phyloP scores from a whole-genome alignment of 2,329 filamentous ascomycete genomes.

The Onygenales sp. region DNA sequence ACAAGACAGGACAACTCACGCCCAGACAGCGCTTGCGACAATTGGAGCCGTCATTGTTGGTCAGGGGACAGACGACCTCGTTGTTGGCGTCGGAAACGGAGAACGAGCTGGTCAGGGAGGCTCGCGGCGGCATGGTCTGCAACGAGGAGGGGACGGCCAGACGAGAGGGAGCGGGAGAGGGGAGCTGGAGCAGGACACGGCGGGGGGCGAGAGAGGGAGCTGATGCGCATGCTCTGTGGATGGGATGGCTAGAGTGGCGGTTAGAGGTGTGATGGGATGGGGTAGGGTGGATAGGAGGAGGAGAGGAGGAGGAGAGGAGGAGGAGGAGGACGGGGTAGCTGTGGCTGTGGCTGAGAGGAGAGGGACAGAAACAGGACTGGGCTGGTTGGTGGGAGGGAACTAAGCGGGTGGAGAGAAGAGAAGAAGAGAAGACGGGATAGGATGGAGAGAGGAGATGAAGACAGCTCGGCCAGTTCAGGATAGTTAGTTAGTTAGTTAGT shows the following conservation, averaged over 20 bases:
- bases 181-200: not conserved
- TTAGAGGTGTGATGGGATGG: not conserved
- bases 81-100: slow-evolving; percentile 86
- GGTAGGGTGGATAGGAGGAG: slow-evolving; percentile 14
- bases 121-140: slow-evolving; percentile 69
- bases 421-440: not conserved
- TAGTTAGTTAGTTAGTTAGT: too few species aligned
- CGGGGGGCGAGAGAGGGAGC: not conserved
- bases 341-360: slow-evolving; percentile 11
- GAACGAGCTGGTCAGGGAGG: slow-evolving; percentile 79
- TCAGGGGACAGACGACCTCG: slow-evolving; percentile 92
- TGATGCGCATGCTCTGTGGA: not conserved
- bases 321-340: slow-evolving; percentile 11
- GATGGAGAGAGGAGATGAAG: not conserved
- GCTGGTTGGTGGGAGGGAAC: not conserved
- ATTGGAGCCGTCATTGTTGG: slow-evolving; percentile 91
- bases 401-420: not conserved
- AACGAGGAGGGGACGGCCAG: too few species aligned
- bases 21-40: slow-evolving; percentile 97
- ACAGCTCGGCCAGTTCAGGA: not conserved
- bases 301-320: slow-evolving; percentile 14
- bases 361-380: not conserved
- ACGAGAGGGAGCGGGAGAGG: slow-evolving; percentile 1
- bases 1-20: slow-evolving; percentile 54
- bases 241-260: not conserved